A percentile compares a stretch with the other conserved stretches of the same genome.
These are phyloP conservation scores for Actinomortierella wolfii DNA, from an alignment of 371 early-diverging fungal genomes.

Conservation along the genomic window DNA sequence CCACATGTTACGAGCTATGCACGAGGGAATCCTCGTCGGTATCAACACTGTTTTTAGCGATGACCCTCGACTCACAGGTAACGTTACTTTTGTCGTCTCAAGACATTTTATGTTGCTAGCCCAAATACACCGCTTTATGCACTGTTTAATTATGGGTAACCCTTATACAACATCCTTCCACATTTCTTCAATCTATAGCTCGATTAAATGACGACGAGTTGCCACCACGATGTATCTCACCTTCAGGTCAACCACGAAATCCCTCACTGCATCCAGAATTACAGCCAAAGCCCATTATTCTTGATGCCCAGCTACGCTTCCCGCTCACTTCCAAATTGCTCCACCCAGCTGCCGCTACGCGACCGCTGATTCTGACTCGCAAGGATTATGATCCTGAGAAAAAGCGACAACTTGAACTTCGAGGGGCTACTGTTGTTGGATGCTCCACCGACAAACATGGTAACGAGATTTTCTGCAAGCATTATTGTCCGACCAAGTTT, in stretches of 20 bases:
- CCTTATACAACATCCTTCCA: background rate
- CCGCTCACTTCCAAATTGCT: constrained; percentile 62
- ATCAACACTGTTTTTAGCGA: constrained; percentile 85
- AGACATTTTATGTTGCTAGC: too few species aligned
- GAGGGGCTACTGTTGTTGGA: constrained; percentile 21
- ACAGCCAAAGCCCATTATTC: constrained; percentile 85
- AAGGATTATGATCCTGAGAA: constrained; percentile 14
- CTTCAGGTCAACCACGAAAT: too few species aligned
- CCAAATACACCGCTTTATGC: too few species aligned
- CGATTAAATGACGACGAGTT: constrained; percentile 12
- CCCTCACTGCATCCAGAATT: too few species aligned
- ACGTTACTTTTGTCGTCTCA: background rate
- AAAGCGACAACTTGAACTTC: constrained; percentile 15
- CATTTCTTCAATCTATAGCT: constrained; percentile 12
- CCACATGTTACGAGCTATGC: constrained; percentile 73
- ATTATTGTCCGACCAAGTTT: too few species aligned
- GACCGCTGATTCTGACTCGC: constrained; percentile 48
- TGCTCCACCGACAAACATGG: constrained; percentile 15
- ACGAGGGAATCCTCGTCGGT: constrained; percentile 91
- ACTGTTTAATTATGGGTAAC: too few species aligned
- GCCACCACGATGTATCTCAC: background rate
- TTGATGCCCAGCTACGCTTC: constrained; percentile 72
- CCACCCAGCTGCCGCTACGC: constrained; percentile 34
- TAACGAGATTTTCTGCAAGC: background rate
- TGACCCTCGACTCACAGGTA: constrained; percentile 84